Percentiles rank a stretch among this genome's conserved stretches.
Conservation (phyloP, 768 basidiomycete species). For the Boletus rufocinnamomeus region DNA sequence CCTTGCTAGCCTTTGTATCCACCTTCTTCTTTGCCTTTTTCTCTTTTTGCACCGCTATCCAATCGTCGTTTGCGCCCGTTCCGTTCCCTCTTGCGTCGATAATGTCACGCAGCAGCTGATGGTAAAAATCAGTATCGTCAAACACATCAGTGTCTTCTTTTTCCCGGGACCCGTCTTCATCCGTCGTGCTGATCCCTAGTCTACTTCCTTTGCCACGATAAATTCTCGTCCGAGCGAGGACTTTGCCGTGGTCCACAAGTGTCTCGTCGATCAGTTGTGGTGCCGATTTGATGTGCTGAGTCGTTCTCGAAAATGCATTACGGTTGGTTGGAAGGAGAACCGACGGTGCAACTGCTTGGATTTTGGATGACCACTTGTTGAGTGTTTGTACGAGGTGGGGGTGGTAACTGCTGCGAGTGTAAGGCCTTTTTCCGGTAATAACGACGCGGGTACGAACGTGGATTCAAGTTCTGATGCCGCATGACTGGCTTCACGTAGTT, state of each 20-base stretch:
- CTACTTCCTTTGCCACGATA: conserved; percentile 51
- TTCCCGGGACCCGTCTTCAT: conserved; percentile 38
- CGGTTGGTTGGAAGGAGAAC: conserved; percentile 68
- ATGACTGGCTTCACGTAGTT: conserved; percentile 46
- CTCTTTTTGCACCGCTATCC: conserved; percentile 65
- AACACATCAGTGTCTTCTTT: conserved; percentile 55
- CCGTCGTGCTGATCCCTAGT: conserved; percentile 38
- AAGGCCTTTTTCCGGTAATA: conserved; percentile 3
- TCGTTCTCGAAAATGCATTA: conserved; percentile 65
- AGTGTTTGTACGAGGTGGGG: conserved; percentile 75
- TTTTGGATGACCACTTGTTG: conserved; percentile 94
- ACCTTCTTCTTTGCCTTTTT: conserved; percentile 82
- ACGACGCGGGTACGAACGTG: conserved; percentile 41
- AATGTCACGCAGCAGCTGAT: conserved; percentile 86
- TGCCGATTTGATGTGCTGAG: conserved; percentile 60
- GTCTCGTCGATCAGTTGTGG: conserved; percentile 79
- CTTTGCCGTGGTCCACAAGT: conserved; percentile 55
- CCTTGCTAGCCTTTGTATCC: conserved; percentile 96
- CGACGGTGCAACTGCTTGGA: conserved; percentile 87
- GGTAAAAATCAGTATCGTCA: conserved; percentile 93
- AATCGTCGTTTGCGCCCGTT: conserved; percentile 51
- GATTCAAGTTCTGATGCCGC: conserved; percentile 50
- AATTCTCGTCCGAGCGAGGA: conserved; percentile 64
- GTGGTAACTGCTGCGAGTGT: conserved; percentile 50
- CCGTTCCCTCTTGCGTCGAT: conserved; percentile 67